A percentile compares a stretch with the other conserved stretches of the same genome.
These are phyloP conservation scores for Fulvia fulva DNA, from an alignment of 2,329 filamentous ascomycete species.

Conservation along the genomic window DNA sequence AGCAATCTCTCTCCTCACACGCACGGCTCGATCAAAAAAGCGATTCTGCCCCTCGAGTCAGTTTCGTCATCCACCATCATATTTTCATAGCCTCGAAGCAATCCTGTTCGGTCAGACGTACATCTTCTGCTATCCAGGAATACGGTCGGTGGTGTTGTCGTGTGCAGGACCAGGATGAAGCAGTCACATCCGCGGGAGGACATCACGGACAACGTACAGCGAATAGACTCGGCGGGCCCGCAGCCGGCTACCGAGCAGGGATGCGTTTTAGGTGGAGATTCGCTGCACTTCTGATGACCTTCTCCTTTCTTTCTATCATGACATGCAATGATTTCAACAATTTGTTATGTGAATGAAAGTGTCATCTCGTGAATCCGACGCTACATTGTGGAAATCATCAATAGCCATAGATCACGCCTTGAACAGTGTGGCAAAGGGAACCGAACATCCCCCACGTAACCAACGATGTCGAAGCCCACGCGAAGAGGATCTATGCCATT, in stretches of 20 bases:
- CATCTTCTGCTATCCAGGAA: neutral
- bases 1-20: neutral
- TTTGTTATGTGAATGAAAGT: too few relatives aligned
- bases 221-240: neutral
- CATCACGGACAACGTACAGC: neutral
- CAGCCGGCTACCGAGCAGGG: neutral
- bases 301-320: neutral
- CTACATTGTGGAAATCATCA: too few relatives aligned
- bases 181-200: neutral
- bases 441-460: neutral
- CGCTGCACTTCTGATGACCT: neutral
- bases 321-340: too few relatives aligned
- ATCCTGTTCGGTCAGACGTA: neutral
- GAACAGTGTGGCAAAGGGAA: neutral
- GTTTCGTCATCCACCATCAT: neutral
- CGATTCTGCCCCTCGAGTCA: constrained; percentile 1
- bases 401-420: too few relatives aligned
- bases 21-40: neutral
- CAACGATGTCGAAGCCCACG: neutral
- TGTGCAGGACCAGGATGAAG: neutral
- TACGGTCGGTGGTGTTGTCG: neutral
- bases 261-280: neutral
- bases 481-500: neutral
- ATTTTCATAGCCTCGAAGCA: neutral
- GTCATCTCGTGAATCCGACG: too few relatives aligned